These are phyloP conservation scores for Lentinula raphanica DNA, from an alignment of 768 basidiomycete species.

Conservation along the genomic window DNA sequence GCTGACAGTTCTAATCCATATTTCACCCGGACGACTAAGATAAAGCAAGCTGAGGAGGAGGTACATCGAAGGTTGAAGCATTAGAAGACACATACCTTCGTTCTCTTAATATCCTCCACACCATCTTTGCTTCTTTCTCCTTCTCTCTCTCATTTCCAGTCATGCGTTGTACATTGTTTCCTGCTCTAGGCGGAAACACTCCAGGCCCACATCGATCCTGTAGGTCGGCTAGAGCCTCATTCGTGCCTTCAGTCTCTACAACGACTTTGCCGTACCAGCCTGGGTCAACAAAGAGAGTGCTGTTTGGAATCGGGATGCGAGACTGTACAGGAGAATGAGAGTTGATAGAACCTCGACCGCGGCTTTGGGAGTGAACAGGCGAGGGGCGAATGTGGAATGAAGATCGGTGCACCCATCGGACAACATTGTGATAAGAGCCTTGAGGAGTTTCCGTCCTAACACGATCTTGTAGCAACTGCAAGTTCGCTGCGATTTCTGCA, in stretches of 20 bases:
- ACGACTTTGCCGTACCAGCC: slow-evolving; percentile 83
- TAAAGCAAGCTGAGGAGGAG: slow-evolving; percentile 27
- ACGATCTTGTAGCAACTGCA: slow-evolving; percentile 75
- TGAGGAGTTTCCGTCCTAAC: slow-evolving; percentile 80
- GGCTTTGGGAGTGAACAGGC: slow-evolving; percentile 14
- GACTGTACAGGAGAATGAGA: slow-evolving; percentile 21
- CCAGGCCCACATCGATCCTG: slow-evolving; percentile 67
- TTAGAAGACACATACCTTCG: slow-evolving; percentile 51
- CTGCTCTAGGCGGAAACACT: slow-evolving; percentile 56
- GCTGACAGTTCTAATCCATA: slow-evolving; percentile 66
- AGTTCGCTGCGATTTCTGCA: slow-evolving; percentile 64
- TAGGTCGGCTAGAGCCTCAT: slow-evolving; percentile 77
- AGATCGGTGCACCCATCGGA: slow-evolving; percentile 82
- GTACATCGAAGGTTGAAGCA: slow-evolving; percentile 3
- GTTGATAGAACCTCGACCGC: slow-evolving; percentile 6
- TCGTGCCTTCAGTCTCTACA: slow-evolving; percentile 83
- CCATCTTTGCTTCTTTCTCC: slow-evolving; percentile 41
- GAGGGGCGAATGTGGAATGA: slow-evolving; percentile 60
- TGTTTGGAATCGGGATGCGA: slow-evolving; percentile 51
- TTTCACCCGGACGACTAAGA: slow-evolving; percentile 64
- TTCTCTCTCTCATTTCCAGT: slow-evolving; percentile 15
- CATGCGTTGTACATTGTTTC: slow-evolving; percentile 21
- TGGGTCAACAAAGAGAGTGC: slow-evolving; percentile 58
- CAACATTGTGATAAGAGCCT: slow-evolving; percentile 72
- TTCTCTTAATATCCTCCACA: slow-evolving; percentile 73